Base-by-base conservation (phyloP, 2,329 filamentous ascomycete species). In the Apiospora pterosperma region DNA sequence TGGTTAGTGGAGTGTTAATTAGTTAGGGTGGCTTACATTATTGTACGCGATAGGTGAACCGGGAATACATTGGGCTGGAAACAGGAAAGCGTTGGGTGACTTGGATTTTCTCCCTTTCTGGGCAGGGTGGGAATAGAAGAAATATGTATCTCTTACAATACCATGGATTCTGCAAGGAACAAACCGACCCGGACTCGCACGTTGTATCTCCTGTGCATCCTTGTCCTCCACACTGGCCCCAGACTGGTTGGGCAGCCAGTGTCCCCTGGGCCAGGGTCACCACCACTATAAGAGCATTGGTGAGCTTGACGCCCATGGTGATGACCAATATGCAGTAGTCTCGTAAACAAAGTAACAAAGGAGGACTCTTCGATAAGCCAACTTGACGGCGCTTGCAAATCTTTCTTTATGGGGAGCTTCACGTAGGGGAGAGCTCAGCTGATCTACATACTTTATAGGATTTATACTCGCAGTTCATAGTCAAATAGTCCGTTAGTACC, bases 181-280 rank as follows among this genome's bases (percentile, higher is more conserved):
- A 61, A 6, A 12, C 19, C 38, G 59, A 41, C 10, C 59, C 59
- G 5, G 59, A 42, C 25, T 23, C 59, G 39, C 59, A 61, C 10
- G 36, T 31, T 21, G 59, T 61, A 5, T 61, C 36, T 3, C 59
- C 59, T 34, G 59, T 5, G 36, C 59, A 61, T 38, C 59, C 59
- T 42, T 61, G 59, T 6, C 59, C 59, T 59, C 52, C 52, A 21
- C 52, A 59, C 16, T 59, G 52, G 19, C 52, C 52, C 52, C 52
- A 59, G 28, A 59, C 52, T 3, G 28, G 52, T 14, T 59, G 52
- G 14, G 52, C 52, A 21, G 52, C 52, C 16, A 59, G 8, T n/a
- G 28, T 5, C 7, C 16, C 52, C 34, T n/a, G 28, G 8, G 52
- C 52, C 6, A 59, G 28, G 28, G 52, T 1, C 0, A 21, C 11